Percentiles rank a stretch among this genome's conserved stretches.
Evolutionary conservation across 257 asterid genomes (phyloP).

Genomic region (Solanum neorickii): DNA sequence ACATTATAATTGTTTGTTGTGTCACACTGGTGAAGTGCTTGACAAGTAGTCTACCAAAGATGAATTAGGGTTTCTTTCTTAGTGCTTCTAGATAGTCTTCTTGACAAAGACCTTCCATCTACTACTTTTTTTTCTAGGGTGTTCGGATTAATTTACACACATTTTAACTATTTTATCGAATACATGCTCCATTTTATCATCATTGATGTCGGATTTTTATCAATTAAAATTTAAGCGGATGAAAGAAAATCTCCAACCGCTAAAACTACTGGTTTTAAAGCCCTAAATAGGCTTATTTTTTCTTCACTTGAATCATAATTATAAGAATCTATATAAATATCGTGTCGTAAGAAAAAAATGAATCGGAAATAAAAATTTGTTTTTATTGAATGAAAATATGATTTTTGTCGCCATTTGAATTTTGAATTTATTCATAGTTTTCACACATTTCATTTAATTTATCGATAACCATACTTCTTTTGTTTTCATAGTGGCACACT

Average conservation of each 20-base stretch:
- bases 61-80: background rate
- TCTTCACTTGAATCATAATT: too few relatives aligned
- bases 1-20: background rate
- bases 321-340: too few relatives aligned
- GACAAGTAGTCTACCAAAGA: background rate
- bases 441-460: background rate
- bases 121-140: background rate
- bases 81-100: background rate
- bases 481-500: background rate
- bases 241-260: background rate
- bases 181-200: background rate
- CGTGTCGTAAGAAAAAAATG: too few relatives aligned
- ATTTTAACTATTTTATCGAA: background rate
- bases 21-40: background rate
- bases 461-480: background rate
- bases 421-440: background rate
- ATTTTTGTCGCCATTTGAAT: background rate
- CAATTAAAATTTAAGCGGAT: background rate
- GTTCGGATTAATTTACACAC: background rate
- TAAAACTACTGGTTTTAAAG: too few relatives aligned
- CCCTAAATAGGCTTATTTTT: too few relatives aligned
- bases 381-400: too few relatives aligned
- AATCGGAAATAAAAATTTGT: too few relatives aligned
- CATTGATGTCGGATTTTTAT: background rate
- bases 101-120: background rate